Percentiles rank a stretch among this genome's conserved stretches.
Evolutionary conservation across 2,329 filamentous ascomycete species (phyloP).

Genomic region (Bipolaris victoriae): DNA sequence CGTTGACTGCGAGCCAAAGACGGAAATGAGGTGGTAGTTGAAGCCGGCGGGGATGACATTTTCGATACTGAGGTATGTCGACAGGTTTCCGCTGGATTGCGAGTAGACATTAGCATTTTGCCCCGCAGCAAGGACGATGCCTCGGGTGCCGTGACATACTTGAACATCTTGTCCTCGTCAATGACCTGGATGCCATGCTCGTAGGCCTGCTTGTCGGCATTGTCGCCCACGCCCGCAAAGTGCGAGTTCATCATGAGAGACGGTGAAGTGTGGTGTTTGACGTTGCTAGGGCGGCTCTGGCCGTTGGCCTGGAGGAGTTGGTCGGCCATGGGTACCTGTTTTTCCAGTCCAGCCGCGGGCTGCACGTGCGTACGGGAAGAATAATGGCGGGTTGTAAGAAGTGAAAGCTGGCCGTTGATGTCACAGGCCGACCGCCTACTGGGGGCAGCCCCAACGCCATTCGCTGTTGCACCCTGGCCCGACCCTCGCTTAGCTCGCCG

Average conservation of each 20-base stretch:
- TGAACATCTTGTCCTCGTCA: constrained; percentile 95
- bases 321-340: constrained; percentile 38
- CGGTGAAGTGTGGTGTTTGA: constrained; percentile 52
- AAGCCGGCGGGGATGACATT: constrained; percentile 88
- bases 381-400: constrained; percentile 37
- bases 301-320: constrained; percentile 44
- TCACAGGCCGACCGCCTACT: constrained; percentile 42
- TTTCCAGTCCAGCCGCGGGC: constrained; percentile 27
- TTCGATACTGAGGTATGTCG: constrained; percentile 79
- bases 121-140: not conserved
- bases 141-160: constrained; percentile 63
- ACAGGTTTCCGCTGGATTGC: constrained; percentile 70
- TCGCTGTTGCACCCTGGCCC: constrained; percentile 37
- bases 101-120: constrained; percentile 27
- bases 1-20: constrained; percentile 98
- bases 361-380: constrained; percentile 40
- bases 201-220: constrained; percentile 70
- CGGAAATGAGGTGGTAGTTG: constrained; percentile 98
- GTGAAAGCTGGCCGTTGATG: constrained; percentile 45
- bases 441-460: constrained; percentile 30
- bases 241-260: constrained; percentile 73
- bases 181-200: constrained; percentile 97
- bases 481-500: constrained; percentile 39
- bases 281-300: constrained; percentile 43
- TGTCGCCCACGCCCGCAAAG: constrained; percentile 73